Conservation (phyloP, 768 basidiomycete genomes). For the Podaxis rugospora region DNA sequence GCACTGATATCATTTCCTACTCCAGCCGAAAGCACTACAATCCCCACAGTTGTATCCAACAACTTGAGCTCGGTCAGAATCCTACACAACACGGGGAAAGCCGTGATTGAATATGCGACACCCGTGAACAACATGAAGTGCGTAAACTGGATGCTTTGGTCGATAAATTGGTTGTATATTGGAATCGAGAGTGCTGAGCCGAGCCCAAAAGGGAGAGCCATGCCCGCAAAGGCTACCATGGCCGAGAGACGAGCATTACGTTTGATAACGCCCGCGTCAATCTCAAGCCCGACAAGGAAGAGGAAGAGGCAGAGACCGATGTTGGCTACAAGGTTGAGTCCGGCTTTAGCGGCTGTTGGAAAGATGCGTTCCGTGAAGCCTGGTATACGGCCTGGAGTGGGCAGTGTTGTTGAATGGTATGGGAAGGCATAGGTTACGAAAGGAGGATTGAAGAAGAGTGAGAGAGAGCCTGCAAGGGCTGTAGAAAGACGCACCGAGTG, state of each 20-base stretch:
- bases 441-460: background rate
- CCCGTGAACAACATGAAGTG: slow-evolving; percentile 95
- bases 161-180: slow-evolving; percentile 73
- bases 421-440: too few species aligned
- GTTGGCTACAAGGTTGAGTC: slow-evolving; percentile 82
- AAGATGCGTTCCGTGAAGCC: slow-evolving; percentile 87
- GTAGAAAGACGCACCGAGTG: slow-evolving; percentile 29
- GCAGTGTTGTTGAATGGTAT: too few species aligned
- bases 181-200: slow-evolving; percentile 64
- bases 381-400: slow-evolving; percentile 64
- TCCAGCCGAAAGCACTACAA: slow-evolving; percentile 89
- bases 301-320: slow-evolving; percentile 87
- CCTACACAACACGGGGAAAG: slow-evolving; percentile 82
- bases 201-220: slow-evolving; percentile 83
- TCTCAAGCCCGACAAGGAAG: slow-evolving; percentile 91
- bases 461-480: background rate
- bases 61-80: slow-evolving; percentile 90
- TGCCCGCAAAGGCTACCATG: slow-evolving; percentile 76
- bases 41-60: slow-evolving; percentile 87
- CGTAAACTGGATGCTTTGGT: slow-evolving; percentile 64
- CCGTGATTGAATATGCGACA: slow-evolving; percentile 86
- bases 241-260: slow-evolving; percentile 67
- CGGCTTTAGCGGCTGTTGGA: slow-evolving; percentile 64
- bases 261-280: slow-evolving; percentile 74
- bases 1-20: slow-evolving; percentile 78